Evolutionary conservation across 208 protist species (phyloP).

Genomic region (Acanthamoeba healyi): DNA sequence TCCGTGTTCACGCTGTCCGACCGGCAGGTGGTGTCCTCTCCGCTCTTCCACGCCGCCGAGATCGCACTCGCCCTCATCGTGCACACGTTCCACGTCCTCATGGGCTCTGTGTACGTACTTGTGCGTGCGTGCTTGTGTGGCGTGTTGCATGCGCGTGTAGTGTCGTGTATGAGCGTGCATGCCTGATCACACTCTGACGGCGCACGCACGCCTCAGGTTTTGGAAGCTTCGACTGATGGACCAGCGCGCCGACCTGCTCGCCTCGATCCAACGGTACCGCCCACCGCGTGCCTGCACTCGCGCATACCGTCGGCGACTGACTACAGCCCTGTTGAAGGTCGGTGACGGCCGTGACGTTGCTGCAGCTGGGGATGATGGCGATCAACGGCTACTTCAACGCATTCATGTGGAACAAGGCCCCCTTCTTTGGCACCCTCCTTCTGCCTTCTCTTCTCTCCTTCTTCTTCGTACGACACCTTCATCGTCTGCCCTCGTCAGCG

Average conservation of each 20-base stretch:
- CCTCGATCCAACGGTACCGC: conserved; percentile 1
- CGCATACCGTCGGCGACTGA: neutral
- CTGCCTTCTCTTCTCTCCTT: conserved; percentile 1
- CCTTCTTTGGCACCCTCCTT: conserved; percentile 23
- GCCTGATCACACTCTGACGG: neutral
- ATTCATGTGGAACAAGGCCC: conserved; percentile 66
- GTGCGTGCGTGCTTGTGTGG: neutral
- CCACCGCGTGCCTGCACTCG: neutral
- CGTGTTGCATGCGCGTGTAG: neutral
- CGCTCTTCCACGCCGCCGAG: conserved; percentile 43
- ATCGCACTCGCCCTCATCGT: conserved; percentile 48
- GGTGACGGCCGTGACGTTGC: conserved; percentile 12
- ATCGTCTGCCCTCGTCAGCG: neutral
- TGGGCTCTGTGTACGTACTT: conserved; percentile 29
- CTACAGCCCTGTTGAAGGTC: neutral
- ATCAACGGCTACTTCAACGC: conserved; percentile 31
- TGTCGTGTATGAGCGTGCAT: neutral
- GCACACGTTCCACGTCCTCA: conserved; percentile 56
- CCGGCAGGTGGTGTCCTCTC: conserved; percentile 1
- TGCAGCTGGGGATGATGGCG: conserved; percentile 16
- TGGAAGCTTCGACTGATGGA: conserved; percentile 59
- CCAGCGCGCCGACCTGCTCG: conserved; percentile 34
- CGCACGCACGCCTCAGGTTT: neutral
- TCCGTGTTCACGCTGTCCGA: conserved; percentile 26
- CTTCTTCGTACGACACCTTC: conserved; percentile 8